phyloP scores from a whole-genome alignment of 768 basidiomycete genomes.

The Pulveroboletus sp. region DNA sequence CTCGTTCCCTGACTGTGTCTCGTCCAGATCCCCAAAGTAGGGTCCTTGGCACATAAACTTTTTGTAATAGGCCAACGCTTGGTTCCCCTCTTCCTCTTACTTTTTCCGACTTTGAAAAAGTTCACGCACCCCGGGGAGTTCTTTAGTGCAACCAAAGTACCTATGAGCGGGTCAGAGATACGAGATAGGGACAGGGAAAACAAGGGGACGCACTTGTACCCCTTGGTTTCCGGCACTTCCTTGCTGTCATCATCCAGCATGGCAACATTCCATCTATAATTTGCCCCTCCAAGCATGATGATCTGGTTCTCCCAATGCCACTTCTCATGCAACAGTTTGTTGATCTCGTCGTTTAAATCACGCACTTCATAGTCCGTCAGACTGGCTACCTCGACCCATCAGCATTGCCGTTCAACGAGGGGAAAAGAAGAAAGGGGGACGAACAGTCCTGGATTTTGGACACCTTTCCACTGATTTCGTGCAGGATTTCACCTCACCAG shows the following conservation, averaged over 20 bases:
- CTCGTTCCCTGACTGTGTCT: slow-evolving; percentile 50
- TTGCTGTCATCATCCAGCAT: slow-evolving; percentile 94
- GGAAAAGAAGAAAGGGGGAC: not conserved
- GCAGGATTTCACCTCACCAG: slow-evolving; percentile 92
- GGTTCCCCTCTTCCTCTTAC: slow-evolving; percentile 90
- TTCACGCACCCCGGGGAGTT: slow-evolving; percentile 91
- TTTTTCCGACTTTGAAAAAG: slow-evolving; percentile 83
- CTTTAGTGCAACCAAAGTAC: slow-evolving; percentile 96
- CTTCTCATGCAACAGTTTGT: slow-evolving; percentile 92
- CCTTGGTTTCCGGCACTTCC: slow-evolving; percentile 95
- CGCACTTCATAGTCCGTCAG: slow-evolving; percentile 97
- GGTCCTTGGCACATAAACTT: slow-evolving; percentile 85
- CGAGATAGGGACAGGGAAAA: too few species aligned
- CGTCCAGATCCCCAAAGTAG: slow-evolving; percentile 92
- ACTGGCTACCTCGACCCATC: slow-evolving; percentile 55
- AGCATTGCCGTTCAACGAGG: not conserved
- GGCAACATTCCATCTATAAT: slow-evolving; percentile 89
- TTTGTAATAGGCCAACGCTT: too few species aligned
- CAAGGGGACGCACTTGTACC: too few species aligned
- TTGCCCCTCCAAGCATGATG: slow-evolving; percentile 97
- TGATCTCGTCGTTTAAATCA: slow-evolving; percentile 97
- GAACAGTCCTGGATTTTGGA: slow-evolving; percentile 92
- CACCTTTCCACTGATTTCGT: slow-evolving; percentile 94
- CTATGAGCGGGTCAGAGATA: too few species aligned
- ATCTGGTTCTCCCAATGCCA: slow-evolving; percentile 98